Base-by-base conservation (phyloP, 257 asterid species). In the Solanum tarapatanum region DNA sequence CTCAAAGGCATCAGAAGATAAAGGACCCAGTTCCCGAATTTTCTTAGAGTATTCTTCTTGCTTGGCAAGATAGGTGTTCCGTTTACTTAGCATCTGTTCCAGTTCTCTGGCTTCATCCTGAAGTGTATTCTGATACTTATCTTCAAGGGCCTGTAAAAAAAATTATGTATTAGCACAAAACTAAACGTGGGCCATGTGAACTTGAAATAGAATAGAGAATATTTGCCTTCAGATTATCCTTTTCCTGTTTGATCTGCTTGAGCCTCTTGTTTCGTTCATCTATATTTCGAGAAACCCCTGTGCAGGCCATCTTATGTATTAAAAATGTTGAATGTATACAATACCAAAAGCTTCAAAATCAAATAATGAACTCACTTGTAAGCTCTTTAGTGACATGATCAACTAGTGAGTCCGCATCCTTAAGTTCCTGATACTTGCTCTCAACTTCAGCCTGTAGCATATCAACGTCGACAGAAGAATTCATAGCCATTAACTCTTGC, bases 1-100 rank as follows among this genome's bases (percentile, higher is more conserved):
- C 88, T 97, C 99, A 94, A 97, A 95, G 76, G 99, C 98, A 92
- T 97, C 99, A 14, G 99, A 93, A 84, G 99, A 95, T 84, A 97
- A 93, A 79, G 98, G 98, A 90, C 99, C 99, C 94, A 96, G 88
- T 90, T 95, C 99, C 87, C 99, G 92, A 72, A 97, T 97, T 92
- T 95, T 97, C 93, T 95, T 97, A 2, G 98, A 94, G 94, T 92
- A 95, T 87, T 95, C 99, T 82, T 97, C 99, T 92, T 97, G 99
- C 91, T 94, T 97, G 85, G 96, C 94, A 85, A 93, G 87, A 92
- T 91, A 96, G 85, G 90, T 91, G 89, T 94, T 96, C 91, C 95
- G 94, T 92, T 91, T 95, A 91, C 93, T 91, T 87, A 95, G 84
- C 69, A 97, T 92, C 89, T 94, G 99, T 87, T 97, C 99, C 91